Conservation (phyloP, 2,329 filamentous ascomycete species). For the Aspergillus sp. region DNA sequence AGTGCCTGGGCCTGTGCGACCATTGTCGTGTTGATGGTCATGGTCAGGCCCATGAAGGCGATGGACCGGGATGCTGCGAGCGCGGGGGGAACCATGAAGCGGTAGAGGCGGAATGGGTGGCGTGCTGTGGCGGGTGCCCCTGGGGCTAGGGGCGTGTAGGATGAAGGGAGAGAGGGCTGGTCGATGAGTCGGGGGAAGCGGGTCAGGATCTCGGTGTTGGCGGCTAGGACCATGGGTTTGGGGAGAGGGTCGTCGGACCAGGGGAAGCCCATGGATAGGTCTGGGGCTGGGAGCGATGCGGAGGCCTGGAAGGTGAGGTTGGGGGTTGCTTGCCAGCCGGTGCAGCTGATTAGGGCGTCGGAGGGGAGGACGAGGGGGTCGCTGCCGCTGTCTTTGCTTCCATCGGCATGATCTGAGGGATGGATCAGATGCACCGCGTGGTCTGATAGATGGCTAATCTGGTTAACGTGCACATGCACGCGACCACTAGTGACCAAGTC, state of each 20-base stretch:
- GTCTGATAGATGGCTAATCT: conserved; percentile 51
- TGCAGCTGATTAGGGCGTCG: conserved; percentile 56
- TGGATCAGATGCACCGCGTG: conserved; percentile 50
- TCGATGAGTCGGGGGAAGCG: conserved; percentile 51
- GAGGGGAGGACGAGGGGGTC: conserved; percentile 34
- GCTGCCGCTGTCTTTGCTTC: neutral
- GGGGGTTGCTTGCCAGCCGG: conserved; percentile 55
- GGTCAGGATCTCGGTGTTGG: conserved; percentile 52
- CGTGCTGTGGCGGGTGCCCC: conserved; percentile 37
- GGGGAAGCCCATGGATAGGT: conserved; percentile 46
- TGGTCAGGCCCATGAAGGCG: conserved; percentile 51
- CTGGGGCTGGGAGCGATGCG: neutral
- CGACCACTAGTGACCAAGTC: conserved; percentile 54
- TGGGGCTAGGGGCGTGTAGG: conserved; percentile 30
- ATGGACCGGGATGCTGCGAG: conserved; percentile 44
- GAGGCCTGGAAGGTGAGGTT: neutral
- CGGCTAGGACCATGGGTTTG: conserved; percentile 37
- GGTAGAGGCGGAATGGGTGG: conserved; percentile 49
- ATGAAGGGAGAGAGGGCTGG: conserved; percentile 36
- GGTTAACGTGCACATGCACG: conserved; percentile 57
- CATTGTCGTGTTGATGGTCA: conserved; percentile 46
- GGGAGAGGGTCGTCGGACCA: conserved; percentile 35
- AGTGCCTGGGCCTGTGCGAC: conserved; percentile 53
- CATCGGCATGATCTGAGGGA: conserved; percentile 49
- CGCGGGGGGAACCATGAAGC: conserved; percentile 48